Evolutionary conservation across 2,329 filamentous ascomycete genomes (phyloP), one percentile per base, ranked within the genome.

Genomic region (Trichoderma sp.): DNA sequence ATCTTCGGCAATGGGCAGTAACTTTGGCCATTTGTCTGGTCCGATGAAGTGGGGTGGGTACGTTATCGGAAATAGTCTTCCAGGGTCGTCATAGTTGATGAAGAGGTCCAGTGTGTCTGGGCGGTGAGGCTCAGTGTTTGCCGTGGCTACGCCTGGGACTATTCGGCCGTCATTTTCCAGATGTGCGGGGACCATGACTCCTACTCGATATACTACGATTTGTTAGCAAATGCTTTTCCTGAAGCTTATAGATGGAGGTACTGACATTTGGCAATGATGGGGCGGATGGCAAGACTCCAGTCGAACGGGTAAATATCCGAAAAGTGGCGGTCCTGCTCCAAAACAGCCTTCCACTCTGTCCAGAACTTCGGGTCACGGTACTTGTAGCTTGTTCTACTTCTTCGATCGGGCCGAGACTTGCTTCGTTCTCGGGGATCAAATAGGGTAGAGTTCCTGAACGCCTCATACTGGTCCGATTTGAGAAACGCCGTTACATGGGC

Each of bases 261-360:
- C 12, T 74, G 58, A 62, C 67, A 30, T 70, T 70, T 70, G 2
- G 76, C 78, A 6, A 79, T 68, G 9, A 77, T 76, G 2, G 77
- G 77, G 1, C 77, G 76, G 47, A 78, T 64, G 1, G 73, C 72
- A 18, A 79, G 9, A n/a, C 75, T 78, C 78, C 77, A 79, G 3
- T 79, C 76, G 6, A 79, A 62, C 3, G 77, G 78, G 39, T 74
- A 78, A 1, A 73, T 53, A 11, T 79, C 76, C 1, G 74, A 69
- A 21, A 28, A 79, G 18, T 75, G 73, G 1, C 26, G 43, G 1
- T 73, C 18, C 0, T 6, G 65, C 9, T 74, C 56, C 4, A 74
- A 36, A n/a, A 77, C 66, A 3, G 73, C 36, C 1, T 76, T 73
- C 76, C 75, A 79, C 30, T 76, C 70, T 0, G 60, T 69, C 76